Evolutionary conservation across 257 asterid species (phyloP), one percentile per base, ranked within the genome.

Genomic region (Solanum infundibuliforme): DNA sequence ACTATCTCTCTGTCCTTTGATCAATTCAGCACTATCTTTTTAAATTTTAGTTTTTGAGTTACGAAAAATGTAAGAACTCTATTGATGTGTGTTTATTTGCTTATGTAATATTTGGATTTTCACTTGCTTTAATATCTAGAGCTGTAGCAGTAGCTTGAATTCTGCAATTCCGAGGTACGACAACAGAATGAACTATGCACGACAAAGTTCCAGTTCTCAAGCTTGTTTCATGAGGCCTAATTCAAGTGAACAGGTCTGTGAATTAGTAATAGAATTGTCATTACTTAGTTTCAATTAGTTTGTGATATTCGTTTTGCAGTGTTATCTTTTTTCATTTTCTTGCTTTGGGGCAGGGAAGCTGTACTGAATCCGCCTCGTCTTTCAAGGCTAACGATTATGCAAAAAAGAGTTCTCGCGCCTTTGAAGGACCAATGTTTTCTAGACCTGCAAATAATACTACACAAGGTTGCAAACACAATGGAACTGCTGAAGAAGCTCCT

Each of bases 151-250:
- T 89, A 90, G 87, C 85, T 83, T 92, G 89, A 91, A 90, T 87
- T 84, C 94, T 65, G 93, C 88, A 38, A 87, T 90, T 84, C 90
- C 91, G 88, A 94, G 98, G 88, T 43, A 92, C 32, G 98, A 96
- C 92, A 94, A 92, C 92, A 92, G 91, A 91, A 88, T 88, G 90
- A 32, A 89, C 88, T 96, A 95, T 89, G 94, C 98, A 72, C 93
- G 98, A 34, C 98, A 94, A 90, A 92, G 92, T n/a, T 91, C 98
- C 8, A 84, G 36, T 84, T 89, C 94, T 69, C 98, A 94, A 91
- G 95, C 89, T 83, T 91, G 38, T 91, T 91, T 91, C 94, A 95
- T 94, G 98, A 95, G 96, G 89, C 98, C 82, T 84, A 92, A 91
- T 62, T 89, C 97, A 86, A 72, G 14, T 43, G 90, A 90, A 82